Evolutionary conservation across 2,329 filamentous ascomycete species (phyloP).

Genomic region (Podosphaera xanthii): DNA sequence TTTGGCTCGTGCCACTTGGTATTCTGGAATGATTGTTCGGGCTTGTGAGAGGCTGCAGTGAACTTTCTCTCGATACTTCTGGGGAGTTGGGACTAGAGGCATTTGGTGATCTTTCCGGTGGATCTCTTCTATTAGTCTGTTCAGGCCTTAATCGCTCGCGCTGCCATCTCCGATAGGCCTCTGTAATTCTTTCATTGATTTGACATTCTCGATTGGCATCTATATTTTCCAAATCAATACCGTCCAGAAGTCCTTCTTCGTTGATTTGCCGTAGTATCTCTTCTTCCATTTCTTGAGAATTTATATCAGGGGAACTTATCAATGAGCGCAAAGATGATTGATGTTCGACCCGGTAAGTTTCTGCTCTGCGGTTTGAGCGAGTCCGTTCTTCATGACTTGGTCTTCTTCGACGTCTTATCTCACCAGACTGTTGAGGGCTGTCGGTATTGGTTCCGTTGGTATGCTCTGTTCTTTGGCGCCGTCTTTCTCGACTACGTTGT

Average conservation of each 20-base stretch:
- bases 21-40: conserved; percentile 23
- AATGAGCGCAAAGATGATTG: conserved; percentile 73
- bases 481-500: conserved; percentile 12
- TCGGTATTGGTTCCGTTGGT: conserved; percentile 8
- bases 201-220: conserved; percentile 71
- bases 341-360: conserved; percentile 48
- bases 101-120: conserved; percentile 8
- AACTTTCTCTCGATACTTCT: conserved; percentile 12
- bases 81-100: conserved; percentile 12
- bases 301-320: conserved; percentile 57
- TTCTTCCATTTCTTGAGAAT: conserved; percentile 56
- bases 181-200: conserved; percentile 72
- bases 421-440: conserved; percentile 4
- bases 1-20: conserved; percentile 21
- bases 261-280: conserved; percentile 79
- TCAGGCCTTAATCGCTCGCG: conserved; percentile 32
- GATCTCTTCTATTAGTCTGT: conserved; percentile 20
- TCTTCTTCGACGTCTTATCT: conserved; percentile 6
- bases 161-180: conserved; percentile 63
- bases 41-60: conserved; percentile 6
- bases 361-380: conserved; percentile 10
- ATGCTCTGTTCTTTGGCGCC: conserved; percentile 15
- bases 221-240: conserved; percentile 71
- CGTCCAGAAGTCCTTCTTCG: conserved; percentile 68
- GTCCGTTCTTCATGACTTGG: conserved; percentile 9